Base-by-base conservation (phyloP, 2,329 filamentous ascomycete genomes). In the Nemania diffusa region DNA sequence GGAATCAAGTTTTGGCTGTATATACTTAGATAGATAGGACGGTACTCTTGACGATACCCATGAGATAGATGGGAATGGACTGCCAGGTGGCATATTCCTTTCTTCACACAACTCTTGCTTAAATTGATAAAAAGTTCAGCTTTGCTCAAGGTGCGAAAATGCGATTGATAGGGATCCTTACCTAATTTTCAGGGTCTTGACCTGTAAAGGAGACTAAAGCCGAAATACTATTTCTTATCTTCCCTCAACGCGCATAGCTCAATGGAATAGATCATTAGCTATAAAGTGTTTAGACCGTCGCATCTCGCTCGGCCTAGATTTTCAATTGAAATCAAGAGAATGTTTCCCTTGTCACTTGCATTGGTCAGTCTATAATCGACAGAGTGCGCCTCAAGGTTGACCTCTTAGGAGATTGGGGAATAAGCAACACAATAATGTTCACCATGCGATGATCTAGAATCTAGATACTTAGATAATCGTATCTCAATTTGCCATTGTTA, bases 21-120 rank as follows among this genome's bases (percentile, higher is more conserved):
- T 65, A n/a, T n/a, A n/a, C n/a, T n/a, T n/a, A n/a, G n/a, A 62
- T 65, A 65, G 37, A 40, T 40, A 15, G 32, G 22, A 51, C 57
- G 22, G 34, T 22, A 57, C 52, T 56, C 50, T 57, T 52, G 24
- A 65, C 44, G 51, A 62, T 62, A 61, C 52, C 57, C 52, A 62
- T 9, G 63, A 62, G 40, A 24, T 50, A 51, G 29, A 40, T 40
- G 17, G 46, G 46, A 52, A 26, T 26, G 46, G 17, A 51, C 53
- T 46, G 53, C 53, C 34, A 42, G 42, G 34, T 44, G n/a, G 20
- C 24, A 52, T 32, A 32, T 8, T 42, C 11, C 52, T 11, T 42
- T 24, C 20, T 42, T 22, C n/a, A n/a, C 7, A 26, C 15, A 13
- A 44, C n/a, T 22, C 15, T 20, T 11, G 11, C 22, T 5, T n/a